Conservation (phyloP, 306 rosid genomes). For the Quercus variabilis region DNA sequence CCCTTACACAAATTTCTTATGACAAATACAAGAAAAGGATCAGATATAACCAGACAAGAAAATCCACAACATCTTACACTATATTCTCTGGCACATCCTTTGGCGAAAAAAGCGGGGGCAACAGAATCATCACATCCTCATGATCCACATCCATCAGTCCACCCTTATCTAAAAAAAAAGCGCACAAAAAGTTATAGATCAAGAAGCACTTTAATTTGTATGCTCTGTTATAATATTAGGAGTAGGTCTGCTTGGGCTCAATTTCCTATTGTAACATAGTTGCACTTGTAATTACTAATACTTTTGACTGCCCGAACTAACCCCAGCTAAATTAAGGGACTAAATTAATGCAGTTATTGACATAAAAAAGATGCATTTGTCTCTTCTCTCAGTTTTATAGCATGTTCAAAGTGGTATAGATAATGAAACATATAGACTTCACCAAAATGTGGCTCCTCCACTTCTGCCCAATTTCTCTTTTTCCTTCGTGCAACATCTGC, state of each 20-base stretch:
- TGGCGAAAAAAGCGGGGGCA: conserved; percentile 71
- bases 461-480: conserved; percentile 60
- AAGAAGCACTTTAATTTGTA: too few relatives aligned
- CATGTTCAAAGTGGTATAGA: too few relatives aligned
- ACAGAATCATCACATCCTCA: conserved; percentile 72
- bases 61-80: conserved; percentile 53
- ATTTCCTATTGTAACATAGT: too few relatives aligned
- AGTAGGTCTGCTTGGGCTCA: too few relatives aligned
- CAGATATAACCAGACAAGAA: conserved; percentile 12
- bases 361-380: too few relatives aligned
- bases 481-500: conserved; percentile 61
- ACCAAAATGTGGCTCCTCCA: conserved; percentile 61
- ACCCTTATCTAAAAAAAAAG: conserved; percentile 40
- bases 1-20: neutral
- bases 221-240: too few relatives aligned
- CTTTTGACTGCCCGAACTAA: too few relatives aligned
- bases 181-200: neutral
- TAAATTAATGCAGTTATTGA: too few relatives aligned
- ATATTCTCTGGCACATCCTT: conserved; percentile 81
- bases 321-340: too few relatives aligned
- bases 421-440: conserved; percentile 22
- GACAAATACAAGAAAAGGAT: neutral
- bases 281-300: too few relatives aligned
- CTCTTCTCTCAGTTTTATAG: too few relatives aligned
- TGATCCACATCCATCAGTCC: conserved; percentile 60